Conservation (phyloP, 768 basidiomycete species). For the Mrakia frigida region DNA sequence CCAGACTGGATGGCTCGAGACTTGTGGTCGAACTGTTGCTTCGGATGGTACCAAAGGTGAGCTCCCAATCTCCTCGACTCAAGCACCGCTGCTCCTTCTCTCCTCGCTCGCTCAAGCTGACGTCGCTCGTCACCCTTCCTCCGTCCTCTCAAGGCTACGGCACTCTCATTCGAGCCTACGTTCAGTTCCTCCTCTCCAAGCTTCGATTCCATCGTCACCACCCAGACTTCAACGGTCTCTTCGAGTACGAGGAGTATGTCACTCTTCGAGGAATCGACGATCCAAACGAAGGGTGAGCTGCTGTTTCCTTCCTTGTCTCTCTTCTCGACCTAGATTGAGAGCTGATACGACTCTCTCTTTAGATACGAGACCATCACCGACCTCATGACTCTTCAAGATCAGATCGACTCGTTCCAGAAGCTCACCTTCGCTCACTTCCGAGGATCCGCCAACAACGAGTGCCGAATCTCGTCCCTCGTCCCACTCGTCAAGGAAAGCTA, state of each 20-base stretch:
- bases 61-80: conserved; percentile 29
- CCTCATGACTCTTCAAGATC: conserved; percentile 95
- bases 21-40: conserved; percentile 84
- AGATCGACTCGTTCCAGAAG: conserved; percentile 97
- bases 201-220: conserved; percentile 91
- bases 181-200: conserved; percentile 90
- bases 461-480: conserved; percentile 89
- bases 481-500: conserved; percentile 98
- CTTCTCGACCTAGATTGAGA: background rate
- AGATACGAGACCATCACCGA: conserved; percentile 98
- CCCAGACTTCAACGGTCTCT: conserved; percentile 96
- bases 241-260: conserved; percentile 98
- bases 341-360: background rate
- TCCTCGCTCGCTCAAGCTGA: background rate
- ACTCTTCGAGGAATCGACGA: conserved; percentile 95
- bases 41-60: conserved; percentile 70
- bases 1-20: conserved; percentile 97
- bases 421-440: conserved; percentile 94
- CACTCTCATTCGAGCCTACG: conserved; percentile 87
- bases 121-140: background rate
- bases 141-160: conserved; percentile 64
- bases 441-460: conserved; percentile 88
- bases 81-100: background rate
- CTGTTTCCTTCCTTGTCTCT: conserved; percentile 13
- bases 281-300: conserved; percentile 90